phyloP scores from a whole-genome alignment of 306 rosid species.

The Biancaea sappan region DNA sequence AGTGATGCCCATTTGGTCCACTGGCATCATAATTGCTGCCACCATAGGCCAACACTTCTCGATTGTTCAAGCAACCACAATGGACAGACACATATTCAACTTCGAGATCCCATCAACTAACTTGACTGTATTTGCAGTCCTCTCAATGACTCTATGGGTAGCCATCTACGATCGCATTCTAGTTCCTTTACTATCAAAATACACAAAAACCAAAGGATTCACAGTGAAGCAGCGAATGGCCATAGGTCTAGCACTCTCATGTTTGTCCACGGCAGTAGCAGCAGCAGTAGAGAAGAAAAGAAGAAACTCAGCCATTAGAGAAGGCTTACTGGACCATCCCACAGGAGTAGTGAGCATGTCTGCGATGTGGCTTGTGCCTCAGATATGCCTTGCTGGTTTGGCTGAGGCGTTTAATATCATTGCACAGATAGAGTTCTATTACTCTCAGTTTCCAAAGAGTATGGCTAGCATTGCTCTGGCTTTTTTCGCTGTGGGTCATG shows the following conservation, averaged over 20 bases:
- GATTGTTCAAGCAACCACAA: conserved; percentile 61
- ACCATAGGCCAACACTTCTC: conserved; percentile 50
- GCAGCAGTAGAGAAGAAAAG: conserved; percentile 58
- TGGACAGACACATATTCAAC: conserved; percentile 51
- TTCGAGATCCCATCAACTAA: conserved; percentile 60
- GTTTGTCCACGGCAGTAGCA: conserved; percentile 46
- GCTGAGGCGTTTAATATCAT: conserved; percentile 76
- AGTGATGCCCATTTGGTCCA: conserved; percentile 81
- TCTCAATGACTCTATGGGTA: conserved; percentile 65
- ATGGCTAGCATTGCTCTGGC: conserved; percentile 77
- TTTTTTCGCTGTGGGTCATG: conserved; percentile 53
- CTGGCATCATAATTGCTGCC: conserved; percentile 47
- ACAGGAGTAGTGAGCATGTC: conserved; percentile 57
- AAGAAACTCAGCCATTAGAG: conserved; percentile 49
- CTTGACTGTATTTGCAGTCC: conserved; percentile 45
- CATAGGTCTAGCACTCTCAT: conserved; percentile 52
- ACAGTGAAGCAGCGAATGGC: conserved; percentile 58
- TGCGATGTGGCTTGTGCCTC: conserved; percentile 83
- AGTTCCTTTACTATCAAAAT: conserved; percentile 43
- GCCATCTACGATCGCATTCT: conserved; percentile 54
- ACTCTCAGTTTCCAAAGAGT: conserved; percentile 71
- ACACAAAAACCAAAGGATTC: conserved; percentile 43
- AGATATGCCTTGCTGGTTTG: conserved; percentile 58
- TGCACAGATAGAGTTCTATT: conserved; percentile 78
- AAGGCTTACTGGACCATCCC: conserved; percentile 42